Evolutionary conservation across 306 rosid genomes (phyloP).

Genomic region (Neltuma alba): DNA sequence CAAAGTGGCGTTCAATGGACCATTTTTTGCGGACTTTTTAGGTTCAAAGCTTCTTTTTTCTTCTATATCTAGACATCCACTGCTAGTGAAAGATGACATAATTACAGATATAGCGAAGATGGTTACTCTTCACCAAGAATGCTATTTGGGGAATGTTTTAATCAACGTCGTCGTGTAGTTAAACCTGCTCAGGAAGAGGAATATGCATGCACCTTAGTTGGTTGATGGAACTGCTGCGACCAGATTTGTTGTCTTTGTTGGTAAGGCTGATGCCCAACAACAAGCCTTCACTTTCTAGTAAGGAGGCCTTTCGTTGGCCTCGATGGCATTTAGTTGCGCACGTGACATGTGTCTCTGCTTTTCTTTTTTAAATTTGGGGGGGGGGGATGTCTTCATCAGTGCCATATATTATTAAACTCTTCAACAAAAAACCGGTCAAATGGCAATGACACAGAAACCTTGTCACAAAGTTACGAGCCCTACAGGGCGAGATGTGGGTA

Average conservation of each 20-base stretch:
- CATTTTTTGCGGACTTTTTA: background rate
- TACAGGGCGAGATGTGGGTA: constrained; percentile 33
- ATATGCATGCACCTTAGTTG: background rate
- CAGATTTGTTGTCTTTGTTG: constrained; percentile 28
- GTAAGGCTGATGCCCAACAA: constrained; percentile 29
- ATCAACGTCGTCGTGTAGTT: constrained; percentile 19
- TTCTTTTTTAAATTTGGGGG: background rate
- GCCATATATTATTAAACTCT: constrained; percentile 32
- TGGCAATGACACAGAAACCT: constrained; percentile 39
- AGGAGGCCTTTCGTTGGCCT: constrained; percentile 14
- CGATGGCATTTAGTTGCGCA: background rate
- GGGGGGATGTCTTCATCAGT: constrained; percentile 31
- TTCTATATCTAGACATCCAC: background rate
- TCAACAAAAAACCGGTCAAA: constrained; percentile 28
- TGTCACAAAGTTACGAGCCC: constrained; percentile 15
- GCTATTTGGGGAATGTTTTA: constrained; percentile 4
- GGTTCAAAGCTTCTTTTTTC: background rate
- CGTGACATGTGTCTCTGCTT: background rate
- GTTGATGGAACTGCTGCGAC: constrained; percentile 39
- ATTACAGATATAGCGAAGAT: background rate
- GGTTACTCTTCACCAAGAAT: constrained; percentile 25
- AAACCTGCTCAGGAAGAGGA: constrained; percentile 29
- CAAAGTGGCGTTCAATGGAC: background rate
- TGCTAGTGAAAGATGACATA: background rate
- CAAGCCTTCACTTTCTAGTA: constrained; percentile 16